Evolutionary conservation across 2,329 filamentous ascomycete genomes (phyloP), one percentile per base, ranked within the genome.

Genomic region (Ceratocystis diversiconidia): DNA sequence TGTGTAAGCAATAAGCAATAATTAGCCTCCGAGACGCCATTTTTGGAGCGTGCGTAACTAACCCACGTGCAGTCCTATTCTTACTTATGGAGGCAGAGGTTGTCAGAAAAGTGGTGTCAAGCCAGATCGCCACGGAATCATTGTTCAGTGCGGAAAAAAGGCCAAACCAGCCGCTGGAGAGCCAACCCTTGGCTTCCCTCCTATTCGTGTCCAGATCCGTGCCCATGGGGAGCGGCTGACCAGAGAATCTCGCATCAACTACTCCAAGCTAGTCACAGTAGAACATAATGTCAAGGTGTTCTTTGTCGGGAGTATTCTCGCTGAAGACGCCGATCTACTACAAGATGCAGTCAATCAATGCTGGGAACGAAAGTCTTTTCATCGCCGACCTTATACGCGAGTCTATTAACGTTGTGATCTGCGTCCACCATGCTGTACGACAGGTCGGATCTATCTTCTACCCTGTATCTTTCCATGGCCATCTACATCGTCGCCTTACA

Each of bases 281-380:
- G 80, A 84, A 71, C 82, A 84, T 72, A 85, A 85, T 69, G 74
- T 79, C 69, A 78, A 76, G 59, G 80, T 84, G n/a, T 76, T 79
- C 69, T 83, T 84, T 70, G 79, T 85, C 63, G 82, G 82, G n/a
- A 70, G 72, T 3, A 74, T 84, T 17, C 65, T 70, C 2, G 65
- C 69, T 1, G 69, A 74, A 0, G 75, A 81, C 69, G 77, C 76
- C 68, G 70, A 77, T 0, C 73, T 72, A 7, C 76, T 82, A 36
- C 70, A 70, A 6, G 71, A 75, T 2, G 79, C 80, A 3, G 78
- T 82, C 64, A 76, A 82, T 68, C 69, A 71, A 48, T 81, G 79
- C 71, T 83, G 80, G 79, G 71, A 72, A 48, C 74, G 75, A 19
- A 81, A 81, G 71, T 75, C 70, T 41, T 76, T 74, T 63, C 72